phyloP scores from a whole-genome alignment of 495 filamentous ascomycete species.

The Ramalina peruviana region DNA sequence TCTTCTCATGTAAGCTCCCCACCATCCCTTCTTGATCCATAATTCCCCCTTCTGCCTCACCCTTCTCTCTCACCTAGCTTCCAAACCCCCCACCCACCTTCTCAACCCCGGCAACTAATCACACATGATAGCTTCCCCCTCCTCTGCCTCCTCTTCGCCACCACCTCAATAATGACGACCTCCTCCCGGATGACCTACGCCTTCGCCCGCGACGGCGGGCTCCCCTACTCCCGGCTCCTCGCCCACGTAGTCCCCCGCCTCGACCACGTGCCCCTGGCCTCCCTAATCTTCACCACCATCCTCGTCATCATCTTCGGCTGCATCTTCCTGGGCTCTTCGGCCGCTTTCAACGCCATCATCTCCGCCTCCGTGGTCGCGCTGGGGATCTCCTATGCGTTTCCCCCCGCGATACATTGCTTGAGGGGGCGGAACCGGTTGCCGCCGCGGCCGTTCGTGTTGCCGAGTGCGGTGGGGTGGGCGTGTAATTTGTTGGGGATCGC shows the following conservation, averaged over 20 bases:
- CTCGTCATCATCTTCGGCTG: slow-evolving; percentile 56
- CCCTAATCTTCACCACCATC: slow-evolving; percentile 48
- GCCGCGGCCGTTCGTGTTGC: slow-evolving; percentile 45
- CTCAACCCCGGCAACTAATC: slow-evolving; percentile 18
- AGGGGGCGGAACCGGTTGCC: slow-evolving; percentile 53
- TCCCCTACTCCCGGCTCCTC: slow-evolving; percentile 52
- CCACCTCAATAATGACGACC: slow-evolving; percentile 61
- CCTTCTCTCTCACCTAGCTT: no score
- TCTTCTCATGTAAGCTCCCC: slow-evolving; percentile 41
- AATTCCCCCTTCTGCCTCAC: slow-evolving; percentile 13
- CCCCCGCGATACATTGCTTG: slow-evolving; percentile 50
- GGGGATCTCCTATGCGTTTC: slow-evolving; percentile 59
- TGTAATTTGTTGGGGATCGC: slow-evolving; percentile 41
- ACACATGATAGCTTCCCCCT: slow-evolving; percentile 42
- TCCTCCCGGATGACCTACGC: slow-evolving; percentile 65
- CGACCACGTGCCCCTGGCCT: slow-evolving; percentile 49
- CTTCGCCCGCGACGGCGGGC: slow-evolving; percentile 59
- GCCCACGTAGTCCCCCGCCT: slow-evolving; percentile 48
- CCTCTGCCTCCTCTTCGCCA: slow-evolving; percentile 57
- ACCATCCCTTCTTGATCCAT: background rate
- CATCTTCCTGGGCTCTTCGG: slow-evolving; percentile 61
- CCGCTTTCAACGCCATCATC: slow-evolving; percentile 48
- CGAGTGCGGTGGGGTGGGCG: slow-evolving; percentile 39
- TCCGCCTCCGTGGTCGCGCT: slow-evolving; percentile 59
- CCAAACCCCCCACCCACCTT: no score